A percentile compares a stretch with the other conserved stretches of the same genome.
Conservation (phyloP, 192 early-diverging fungal species). For the Rhizophagus clarus region DNA sequence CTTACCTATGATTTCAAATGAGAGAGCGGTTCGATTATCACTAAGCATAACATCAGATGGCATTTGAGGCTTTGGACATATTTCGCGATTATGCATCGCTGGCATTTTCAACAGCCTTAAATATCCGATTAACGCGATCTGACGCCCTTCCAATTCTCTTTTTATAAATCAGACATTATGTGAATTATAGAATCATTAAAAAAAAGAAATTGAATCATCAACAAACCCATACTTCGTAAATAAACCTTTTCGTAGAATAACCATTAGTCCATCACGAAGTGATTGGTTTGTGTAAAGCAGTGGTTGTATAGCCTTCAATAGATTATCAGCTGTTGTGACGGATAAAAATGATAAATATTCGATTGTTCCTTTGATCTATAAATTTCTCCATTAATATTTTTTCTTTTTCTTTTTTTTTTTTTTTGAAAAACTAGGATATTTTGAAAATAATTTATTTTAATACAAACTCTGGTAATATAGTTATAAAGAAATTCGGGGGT, state of each 20-base stretch:
- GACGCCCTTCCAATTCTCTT: conserved; percentile 60
- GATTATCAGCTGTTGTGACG: conserved; percentile 47
- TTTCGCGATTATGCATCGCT: conserved; percentile 24
- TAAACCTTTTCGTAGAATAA: conserved; percentile 71
- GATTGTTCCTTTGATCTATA: conserved; percentile 63
- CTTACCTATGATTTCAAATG: conserved; percentile 34
- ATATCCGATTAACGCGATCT: conserved; percentile 63
- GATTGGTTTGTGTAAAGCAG: conserved; percentile 52
- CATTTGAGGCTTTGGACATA: conserved; percentile 22
- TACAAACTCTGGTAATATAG: conserved; percentile 37
- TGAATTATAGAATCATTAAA: not conserved
- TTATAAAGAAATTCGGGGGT: conserved; percentile 40
- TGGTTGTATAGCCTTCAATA: conserved; percentile 60
- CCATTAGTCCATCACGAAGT: conserved; percentile 62
- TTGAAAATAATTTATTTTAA: not conserved
- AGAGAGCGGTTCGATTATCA: conserved; percentile 29
- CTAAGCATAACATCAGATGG: not conserved
- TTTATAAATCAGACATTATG: not conserved
- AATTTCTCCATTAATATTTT: not conserved
- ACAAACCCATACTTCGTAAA: conserved; percentile 56
- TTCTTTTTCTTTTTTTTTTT: no score
- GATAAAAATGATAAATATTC: conserved; percentile 68
- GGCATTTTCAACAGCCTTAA: conserved; percentile 52
- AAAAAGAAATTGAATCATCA: not conserved
- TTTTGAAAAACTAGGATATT: not conserved